Evolutionary conservation across 2,329 filamentous ascomycete species (phyloP).

Genomic region (Diaporthe citriasiana): DNA sequence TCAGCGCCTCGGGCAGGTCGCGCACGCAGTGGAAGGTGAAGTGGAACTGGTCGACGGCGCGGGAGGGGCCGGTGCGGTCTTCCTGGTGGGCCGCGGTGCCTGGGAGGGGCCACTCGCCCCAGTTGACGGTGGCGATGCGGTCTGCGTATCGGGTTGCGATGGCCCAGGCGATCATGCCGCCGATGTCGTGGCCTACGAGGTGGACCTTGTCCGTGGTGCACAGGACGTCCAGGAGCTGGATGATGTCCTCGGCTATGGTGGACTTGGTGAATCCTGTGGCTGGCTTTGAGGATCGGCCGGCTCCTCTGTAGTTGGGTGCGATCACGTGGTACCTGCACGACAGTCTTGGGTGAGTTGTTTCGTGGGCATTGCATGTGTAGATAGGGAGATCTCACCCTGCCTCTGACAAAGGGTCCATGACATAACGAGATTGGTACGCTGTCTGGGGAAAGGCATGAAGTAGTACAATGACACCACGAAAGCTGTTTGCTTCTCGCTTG

Average conservation of each 20-base stretch:
- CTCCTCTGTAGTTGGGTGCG: conserved; percentile 57
- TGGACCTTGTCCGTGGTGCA: conserved; percentile 55
- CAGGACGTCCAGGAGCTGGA: conserved; percentile 50
- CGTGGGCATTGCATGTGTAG: too few relatives aligned
- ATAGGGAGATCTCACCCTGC: too few relatives aligned
- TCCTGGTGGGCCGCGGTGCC: conserved; percentile 51
- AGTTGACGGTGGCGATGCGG: conserved; percentile 53
- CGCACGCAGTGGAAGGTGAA: too few relatives aligned
- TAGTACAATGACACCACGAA: conserved; percentile 55
- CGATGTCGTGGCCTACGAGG: conserved; percentile 62
- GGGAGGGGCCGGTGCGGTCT: conserved; percentile 4
- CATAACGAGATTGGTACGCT: conserved; percentile 60
- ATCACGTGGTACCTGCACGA: conserved; percentile 51
- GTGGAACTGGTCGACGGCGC: conserved; percentile 28
- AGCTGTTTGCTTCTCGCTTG: too few relatives aligned
- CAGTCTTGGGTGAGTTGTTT: too few relatives aligned
- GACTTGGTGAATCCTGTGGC: conserved; percentile 56
- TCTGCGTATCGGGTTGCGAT: conserved; percentile 55
- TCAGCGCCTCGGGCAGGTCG: too few relatives aligned
- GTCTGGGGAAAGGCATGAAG: conserved; percentile 65
- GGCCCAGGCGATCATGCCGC: conserved; percentile 59
- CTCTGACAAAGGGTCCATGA: too few relatives aligned
- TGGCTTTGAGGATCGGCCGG: conserved; percentile 54
- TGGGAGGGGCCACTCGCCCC: conserved; percentile 60
- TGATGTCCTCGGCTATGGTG: conserved; percentile 56